Base-by-base conservation (phyloP, 768 basidiomycete species). In the Hericium rajendrae region DNA sequence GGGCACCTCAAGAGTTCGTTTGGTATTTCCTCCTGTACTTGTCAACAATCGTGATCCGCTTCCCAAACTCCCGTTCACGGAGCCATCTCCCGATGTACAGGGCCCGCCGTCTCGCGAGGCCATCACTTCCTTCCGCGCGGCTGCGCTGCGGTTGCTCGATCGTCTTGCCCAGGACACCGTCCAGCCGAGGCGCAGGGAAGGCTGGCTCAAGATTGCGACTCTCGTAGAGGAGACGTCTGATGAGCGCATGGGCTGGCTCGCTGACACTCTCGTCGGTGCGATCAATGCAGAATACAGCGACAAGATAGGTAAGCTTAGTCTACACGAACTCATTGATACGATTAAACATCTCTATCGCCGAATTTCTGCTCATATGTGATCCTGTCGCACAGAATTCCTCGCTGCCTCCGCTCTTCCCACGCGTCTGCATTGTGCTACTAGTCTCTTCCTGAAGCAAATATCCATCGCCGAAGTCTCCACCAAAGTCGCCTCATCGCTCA, bases 381-480 rank as follows among this genome's bases (percentile, higher is more conserved):
- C 32, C 20, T 49, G 11, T 24, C 54, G 9, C 15, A 48, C 64
- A 88, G 85, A 81, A 18, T 79, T 87, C 59, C 74, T 91, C 38
- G 74, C 78, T 13, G 80, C 84, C 10, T 73, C 77, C 4, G 81
- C 83, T 53, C 71, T 81, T 38, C 78, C 84, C 58, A 78, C 78
- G 11, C 84, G 88, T 38, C 76, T 91, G 22, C 76, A 74, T 26
- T 81, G 81, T 32, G 85, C 87, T 2, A 84, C 85, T 8, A 77
- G 81, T 55, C 76, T 91, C 11, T 85, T 91, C 66, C 69, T 82
- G 49, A 91, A 90, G 64, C 85, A 86, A 53, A 74, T 82, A 2
- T 86, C 86, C 43, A 90, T 91, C 38, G 82, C 82, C 20, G 90
- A 92, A 68, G 86, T 92, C 0, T 82, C 85, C 15, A 82, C 84